A percentile compares a stretch with the other conserved stretches of the same genome.
Conservation (phyloP, 306 rosid genomes). For the Castanea crenata region DNA sequence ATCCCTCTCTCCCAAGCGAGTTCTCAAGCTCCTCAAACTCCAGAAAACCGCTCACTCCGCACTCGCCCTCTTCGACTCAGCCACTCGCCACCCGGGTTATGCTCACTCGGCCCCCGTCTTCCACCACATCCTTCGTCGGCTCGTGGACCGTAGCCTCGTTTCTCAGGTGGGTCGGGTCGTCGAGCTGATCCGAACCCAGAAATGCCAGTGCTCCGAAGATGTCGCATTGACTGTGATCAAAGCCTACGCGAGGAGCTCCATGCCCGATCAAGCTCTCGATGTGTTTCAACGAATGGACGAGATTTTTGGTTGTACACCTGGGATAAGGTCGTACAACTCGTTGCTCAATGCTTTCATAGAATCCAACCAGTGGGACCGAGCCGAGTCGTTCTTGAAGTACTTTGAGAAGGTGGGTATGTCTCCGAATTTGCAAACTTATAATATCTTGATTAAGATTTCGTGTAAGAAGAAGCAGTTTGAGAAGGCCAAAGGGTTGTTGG, state of each 20-base stretch:
- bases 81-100: conserved; percentile 48
- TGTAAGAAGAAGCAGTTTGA: conserved; percentile 69
- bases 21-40: conserved; percentile 69
- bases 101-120: conserved; percentile 50
- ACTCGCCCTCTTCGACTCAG: conserved; percentile 63
- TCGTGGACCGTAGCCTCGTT: conserved; percentile 46
- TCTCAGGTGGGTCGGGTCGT: conserved; percentile 43
- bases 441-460: conserved; percentile 60
- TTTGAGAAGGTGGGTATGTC: conserved; percentile 48
- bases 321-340: conserved; percentile 61
- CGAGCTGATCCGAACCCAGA: conserved; percentile 45
- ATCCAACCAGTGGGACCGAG: conserved; percentile 69
- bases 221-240: conserved; percentile 65
- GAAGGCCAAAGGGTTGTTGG: conserved; percentile 60
- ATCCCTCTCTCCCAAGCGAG: conserved; percentile 47
- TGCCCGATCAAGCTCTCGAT: conserved; percentile 68
- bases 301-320: conserved; percentile 72
- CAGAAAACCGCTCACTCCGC: conserved; percentile 58
- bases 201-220: conserved; percentile 68
- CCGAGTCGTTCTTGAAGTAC: conserved; percentile 54
- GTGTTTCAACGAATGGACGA: conserved; percentile 62
- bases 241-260: conserved; percentile 67
- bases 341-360: conserved; percentile 71
- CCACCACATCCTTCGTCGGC: conserved; percentile 70
- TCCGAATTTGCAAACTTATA: conserved; percentile 72